Evolutionary conservation across 169 alveolate genomes (phyloP).

Genomic region (Eimeria zaria): DNA sequence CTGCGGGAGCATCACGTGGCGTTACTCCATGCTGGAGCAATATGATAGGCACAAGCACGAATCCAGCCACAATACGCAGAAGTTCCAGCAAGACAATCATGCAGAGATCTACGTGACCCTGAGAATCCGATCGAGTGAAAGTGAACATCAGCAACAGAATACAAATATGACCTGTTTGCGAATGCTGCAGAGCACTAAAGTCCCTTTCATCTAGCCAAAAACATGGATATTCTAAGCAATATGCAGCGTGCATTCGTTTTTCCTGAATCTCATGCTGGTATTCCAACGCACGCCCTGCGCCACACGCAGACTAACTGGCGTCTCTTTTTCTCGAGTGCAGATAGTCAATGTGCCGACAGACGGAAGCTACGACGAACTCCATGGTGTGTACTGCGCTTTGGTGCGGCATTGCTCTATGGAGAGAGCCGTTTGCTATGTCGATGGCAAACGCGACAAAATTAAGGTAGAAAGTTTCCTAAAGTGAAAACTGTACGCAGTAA

Average conservation of each 20-base stretch:
- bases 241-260: not conserved
- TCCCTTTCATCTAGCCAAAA: not conserved
- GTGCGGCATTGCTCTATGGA: not conserved
- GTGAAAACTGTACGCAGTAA: not conserved
- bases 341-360: not conserved
- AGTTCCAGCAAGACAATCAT: not conserved
- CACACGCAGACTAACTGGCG: not conserved
- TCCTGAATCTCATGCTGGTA: not conserved
- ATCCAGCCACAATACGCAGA: not conserved
- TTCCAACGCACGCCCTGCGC: slow-evolving; percentile 1
- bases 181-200: not conserved
- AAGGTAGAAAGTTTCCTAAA: not conserved
- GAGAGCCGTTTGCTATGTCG: not conserved
- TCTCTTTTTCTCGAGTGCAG: not conserved
- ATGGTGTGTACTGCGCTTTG: not conserved
- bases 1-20: not conserved
- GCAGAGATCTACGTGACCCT: not conserved
- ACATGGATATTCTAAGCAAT: not conserved
- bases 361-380: not conserved
- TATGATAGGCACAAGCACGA: not conserved
- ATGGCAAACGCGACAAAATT: not conserved
- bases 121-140: not conserved
- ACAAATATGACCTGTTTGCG: not conserved
- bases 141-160: not conserved
- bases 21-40: not conserved